Conservation (phyloP, 768 basidiomycete genomes). For the Mrakia blollopis region DNA sequence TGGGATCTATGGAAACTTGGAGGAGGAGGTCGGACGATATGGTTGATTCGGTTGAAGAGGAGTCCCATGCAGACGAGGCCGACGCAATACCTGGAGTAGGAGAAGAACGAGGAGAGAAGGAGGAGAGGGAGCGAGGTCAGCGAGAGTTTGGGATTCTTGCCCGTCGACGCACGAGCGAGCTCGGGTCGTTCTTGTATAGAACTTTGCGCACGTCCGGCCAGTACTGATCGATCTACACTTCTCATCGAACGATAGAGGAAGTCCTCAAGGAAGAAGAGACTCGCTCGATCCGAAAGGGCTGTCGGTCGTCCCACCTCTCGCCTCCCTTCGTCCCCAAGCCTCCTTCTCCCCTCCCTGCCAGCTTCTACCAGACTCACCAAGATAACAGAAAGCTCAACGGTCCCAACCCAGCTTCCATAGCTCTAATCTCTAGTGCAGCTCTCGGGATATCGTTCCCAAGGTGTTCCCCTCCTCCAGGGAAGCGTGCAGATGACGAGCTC, state of each 20-base stretch:
- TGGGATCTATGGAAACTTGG: constrained; percentile 10
- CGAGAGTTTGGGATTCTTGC: too few relatives aligned
- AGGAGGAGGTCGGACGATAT: constrained; percentile 13
- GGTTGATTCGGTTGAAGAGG: constrained; percentile 13
- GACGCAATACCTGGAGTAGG: background rate
- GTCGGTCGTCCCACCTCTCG: background rate
- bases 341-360: too few relatives aligned
- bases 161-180: too few relatives aligned
- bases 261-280: too few relatives aligned
- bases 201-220: too few relatives aligned
- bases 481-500: background rate
- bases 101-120: background rate
- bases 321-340: background rate
- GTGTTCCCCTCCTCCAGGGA: background rate
- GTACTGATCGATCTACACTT: too few relatives aligned
- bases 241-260: too few relatives aligned
- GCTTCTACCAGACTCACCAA: background rate
- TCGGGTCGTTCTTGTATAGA: too few relatives aligned
- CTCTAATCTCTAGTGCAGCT: background rate
- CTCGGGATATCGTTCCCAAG: background rate
- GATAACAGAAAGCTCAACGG: background rate
- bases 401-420: background rate
- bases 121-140: background rate
- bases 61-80: background rate
- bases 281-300: too few relatives aligned